A percentile compares a stretch with the other conserved stretches of the same genome.
Evolutionary conservation across 352 stramenopile species (phyloP).

Genomic region (Pythium biforme): DNA sequence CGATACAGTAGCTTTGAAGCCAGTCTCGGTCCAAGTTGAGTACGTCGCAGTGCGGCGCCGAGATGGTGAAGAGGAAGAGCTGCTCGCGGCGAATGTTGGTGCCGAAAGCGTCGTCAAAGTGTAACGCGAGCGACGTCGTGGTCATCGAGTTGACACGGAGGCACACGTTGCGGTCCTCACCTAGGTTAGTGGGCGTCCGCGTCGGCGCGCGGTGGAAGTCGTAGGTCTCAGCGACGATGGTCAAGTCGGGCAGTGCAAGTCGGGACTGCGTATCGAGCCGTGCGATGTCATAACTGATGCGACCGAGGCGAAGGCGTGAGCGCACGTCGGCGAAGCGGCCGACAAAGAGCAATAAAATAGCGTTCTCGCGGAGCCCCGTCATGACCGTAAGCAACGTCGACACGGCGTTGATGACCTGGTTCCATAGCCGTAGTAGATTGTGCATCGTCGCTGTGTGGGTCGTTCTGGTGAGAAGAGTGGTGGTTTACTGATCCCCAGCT

Average conservation of each 20-base stretch:
- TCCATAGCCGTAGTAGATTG: not conserved
- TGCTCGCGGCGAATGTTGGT: conserved; percentile 20
- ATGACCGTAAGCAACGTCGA: conserved; percentile 45
- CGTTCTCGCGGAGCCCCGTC: conserved; percentile 50
- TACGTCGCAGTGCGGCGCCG: conserved; percentile 16
- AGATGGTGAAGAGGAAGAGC: conserved; percentile 33
- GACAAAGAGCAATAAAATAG: conserved; percentile 38
- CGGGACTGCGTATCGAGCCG: conserved; percentile 12
- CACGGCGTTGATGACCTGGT: conserved; percentile 31
- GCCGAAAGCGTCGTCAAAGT: conserved; percentile 33
- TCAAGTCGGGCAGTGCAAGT: conserved; percentile 28
- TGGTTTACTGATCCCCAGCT: too few relatives aligned
- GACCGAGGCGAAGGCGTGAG: conserved; percentile 29
- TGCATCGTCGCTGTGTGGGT: not conserved
- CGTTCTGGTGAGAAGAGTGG: too few relatives aligned
- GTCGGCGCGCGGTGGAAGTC: conserved; percentile 26
- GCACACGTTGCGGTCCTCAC: conserved; percentile 29
- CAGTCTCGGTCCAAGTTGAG: not conserved
- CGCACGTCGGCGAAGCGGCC: conserved; percentile 45
- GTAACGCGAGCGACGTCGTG: conserved; percentile 21
- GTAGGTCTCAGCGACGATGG: conserved; percentile 25
- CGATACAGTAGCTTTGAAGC: not conserved
- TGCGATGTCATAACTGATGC: conserved; percentile 44
- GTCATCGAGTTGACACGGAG: conserved; percentile 31
- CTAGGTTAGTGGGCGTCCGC: conserved; percentile 17